Conservation (phyloP, 2,329 filamentous ascomycete genomes). For the Moelleriella libera region DNA sequence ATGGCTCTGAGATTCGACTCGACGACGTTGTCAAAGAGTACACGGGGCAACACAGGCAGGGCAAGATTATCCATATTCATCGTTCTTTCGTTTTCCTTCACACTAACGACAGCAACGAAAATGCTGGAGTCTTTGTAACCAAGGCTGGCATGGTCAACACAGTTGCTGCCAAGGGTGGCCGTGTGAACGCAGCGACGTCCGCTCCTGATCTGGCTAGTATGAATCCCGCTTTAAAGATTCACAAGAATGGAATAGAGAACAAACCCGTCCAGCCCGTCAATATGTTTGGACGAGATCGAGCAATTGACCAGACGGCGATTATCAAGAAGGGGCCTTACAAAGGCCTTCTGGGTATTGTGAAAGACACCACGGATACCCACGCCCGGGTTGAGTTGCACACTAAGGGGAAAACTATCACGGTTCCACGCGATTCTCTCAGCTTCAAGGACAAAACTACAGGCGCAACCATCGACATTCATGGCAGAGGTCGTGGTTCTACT, state of each 20-base stretch:
- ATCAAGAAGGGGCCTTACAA: slow-evolving; percentile 83
- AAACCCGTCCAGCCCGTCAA: slow-evolving; percentile 50
- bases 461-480: slow-evolving; percentile 57
- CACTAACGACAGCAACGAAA: slow-evolving; percentile 71
- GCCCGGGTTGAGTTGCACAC: slow-evolving; percentile 89
- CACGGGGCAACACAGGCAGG: slow-evolving; percentile 70
- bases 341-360: slow-evolving; percentile 86
- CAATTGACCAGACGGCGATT: slow-evolving; percentile 83
- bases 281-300: slow-evolving; percentile 64
- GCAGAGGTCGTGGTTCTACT: slow-evolving; percentile 31
- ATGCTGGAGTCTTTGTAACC: slow-evolving; percentile 79
- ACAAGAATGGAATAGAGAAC: slow-evolving; percentile 39
- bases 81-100: slow-evolving; percentile 85
- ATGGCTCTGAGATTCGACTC: slow-evolving; percentile 80
- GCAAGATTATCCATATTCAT: slow-evolving; percentile 87
- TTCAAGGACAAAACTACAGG: slow-evolving; percentile 79
- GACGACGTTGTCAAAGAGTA: slow-evolving; percentile 90
- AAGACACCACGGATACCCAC: slow-evolving; percentile 76
- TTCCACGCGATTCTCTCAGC: slow-evolving; percentile 67
- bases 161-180: slow-evolving; percentile 85
- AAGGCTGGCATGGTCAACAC: slow-evolving; percentile 77
- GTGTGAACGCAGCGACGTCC: slow-evolving; percentile 44
- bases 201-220: slow-evolving; percentile 76
- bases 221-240: slow-evolving; percentile 78
- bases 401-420: slow-evolving; percentile 80